Percentiles rank a stretch among this genome's conserved stretches.
phyloP scores from a whole-genome alignment of 2,329 filamentous ascomycete species.

The Arthrobotrys megalospora region DNA sequence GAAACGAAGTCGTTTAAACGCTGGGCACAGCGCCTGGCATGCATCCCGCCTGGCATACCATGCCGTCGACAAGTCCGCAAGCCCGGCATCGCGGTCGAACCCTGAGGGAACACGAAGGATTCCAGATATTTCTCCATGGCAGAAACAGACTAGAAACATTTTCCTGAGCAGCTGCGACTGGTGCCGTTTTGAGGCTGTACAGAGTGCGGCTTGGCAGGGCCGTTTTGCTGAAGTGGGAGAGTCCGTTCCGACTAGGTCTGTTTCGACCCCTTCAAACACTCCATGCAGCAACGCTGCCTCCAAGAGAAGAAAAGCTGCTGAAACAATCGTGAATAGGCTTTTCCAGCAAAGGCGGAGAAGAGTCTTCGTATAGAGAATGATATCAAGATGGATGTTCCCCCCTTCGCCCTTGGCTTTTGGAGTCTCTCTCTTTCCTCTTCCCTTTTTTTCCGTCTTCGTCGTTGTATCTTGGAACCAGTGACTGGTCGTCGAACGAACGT shows the following conservation, averaged over 20 bases:
- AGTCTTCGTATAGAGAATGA: conserved; percentile 18
- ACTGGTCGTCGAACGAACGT: conserved; percentile 46
- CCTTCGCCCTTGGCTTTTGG: conserved; percentile 14
- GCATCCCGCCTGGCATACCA: conserved; percentile 1
- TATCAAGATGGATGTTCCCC: conserved; percentile 47
- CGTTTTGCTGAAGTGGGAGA: conserved; percentile 17
- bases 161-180: conserved; percentile 32
- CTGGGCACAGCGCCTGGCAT: conserved; percentile 17
- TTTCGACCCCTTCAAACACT: conserved; percentile 54
- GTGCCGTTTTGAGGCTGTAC: conserved; percentile 37
- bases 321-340: conserved; percentile 27
- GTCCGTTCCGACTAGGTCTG: conserved; percentile 43
- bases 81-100: conserved; percentile 11
- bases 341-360: background rate
- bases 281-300: conserved; percentile 44
- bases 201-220: conserved; percentile 43
- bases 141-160: conserved; percentile 50
- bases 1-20: conserved; percentile 38
- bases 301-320: conserved; percentile 31
- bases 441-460: conserved; percentile 22
- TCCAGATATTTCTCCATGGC: background rate
- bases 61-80: conserved; percentile 12
- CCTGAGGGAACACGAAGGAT: background rate
- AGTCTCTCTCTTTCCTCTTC: conserved; percentile 7
- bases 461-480: conserved; percentile 34